Conservation (phyloP, 169 alveolate species). For the Blepharisma undulans region DNA sequence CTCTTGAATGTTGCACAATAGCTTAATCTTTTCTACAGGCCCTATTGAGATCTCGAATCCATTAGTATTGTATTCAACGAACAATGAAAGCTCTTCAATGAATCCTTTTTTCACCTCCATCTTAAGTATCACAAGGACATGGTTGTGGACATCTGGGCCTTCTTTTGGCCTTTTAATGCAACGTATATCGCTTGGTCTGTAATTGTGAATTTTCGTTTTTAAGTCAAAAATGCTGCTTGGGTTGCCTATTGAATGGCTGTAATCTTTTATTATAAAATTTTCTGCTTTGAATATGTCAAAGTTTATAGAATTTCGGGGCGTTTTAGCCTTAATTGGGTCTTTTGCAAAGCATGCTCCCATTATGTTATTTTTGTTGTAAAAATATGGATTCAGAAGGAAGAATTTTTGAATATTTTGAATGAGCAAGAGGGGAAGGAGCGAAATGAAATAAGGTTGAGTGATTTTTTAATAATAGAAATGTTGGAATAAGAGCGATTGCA, state of each 20-base stretch:
- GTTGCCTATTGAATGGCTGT: not conserved
- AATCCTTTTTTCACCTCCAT: not conserved
- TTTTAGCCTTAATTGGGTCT: not conserved
- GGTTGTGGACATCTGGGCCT: not conserved
- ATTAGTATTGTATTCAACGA: not conserved
- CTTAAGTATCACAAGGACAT: not conserved
- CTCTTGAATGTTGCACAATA: not conserved
- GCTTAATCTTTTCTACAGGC: not conserved
- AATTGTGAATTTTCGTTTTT: not conserved
- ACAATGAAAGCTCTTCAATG: not conserved
- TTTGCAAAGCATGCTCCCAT: not conserved
- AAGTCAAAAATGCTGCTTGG: not conserved
- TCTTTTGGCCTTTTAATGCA: not conserved
- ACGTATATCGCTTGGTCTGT: not conserved
- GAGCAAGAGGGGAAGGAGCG: not conserved
- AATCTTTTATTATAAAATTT: not conserved
- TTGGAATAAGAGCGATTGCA: constrained; percentile 5
- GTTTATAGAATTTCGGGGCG: not conserved
- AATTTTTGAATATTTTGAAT: not conserved
- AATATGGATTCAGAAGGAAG: not conserved
- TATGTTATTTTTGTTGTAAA: not conserved
- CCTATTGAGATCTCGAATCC: not conserved
- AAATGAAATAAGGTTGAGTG: constrained; percentile 4
- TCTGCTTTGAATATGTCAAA: not conserved
- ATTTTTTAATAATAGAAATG: not conserved